Evolutionary conservation across 2,329 filamentous ascomycete species (phyloP), one percentile per base, ranked within the genome.

Genomic region (Pleurostoma richardsiae): DNA sequence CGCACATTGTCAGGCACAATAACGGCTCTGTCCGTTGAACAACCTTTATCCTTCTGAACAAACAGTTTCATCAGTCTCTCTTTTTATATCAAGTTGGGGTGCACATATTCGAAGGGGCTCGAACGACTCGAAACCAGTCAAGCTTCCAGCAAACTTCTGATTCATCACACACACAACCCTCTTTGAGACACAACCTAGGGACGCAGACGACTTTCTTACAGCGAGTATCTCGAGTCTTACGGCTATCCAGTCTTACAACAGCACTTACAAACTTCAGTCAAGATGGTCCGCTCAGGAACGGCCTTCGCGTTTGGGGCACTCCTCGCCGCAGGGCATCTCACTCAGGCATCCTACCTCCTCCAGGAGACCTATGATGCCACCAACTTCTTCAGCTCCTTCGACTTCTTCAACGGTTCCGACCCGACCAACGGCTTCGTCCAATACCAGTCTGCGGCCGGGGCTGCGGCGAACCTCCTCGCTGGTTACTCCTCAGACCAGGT

Each of bases 391-490:
- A 54, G 69, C 26, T 63, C 67, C 44, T 81, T 81, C 57, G 67
- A 72, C 48, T 83, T 84, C 66, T 83, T 76, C 64, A 69, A 61
- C 44, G 66, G 62, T 4, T 49, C 66, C 0, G 89, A 94, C 58
- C 88, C 88, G 0, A 94, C 88, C 3, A 57, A 83, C 52, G 89
- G 88, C 30, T 89, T 83, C 56, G 88, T 94, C 55, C 67, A 79
- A 50, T 94, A 90, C 57, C 75, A 83, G 45, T 70, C 79, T 53
- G 71, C 75, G 43, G 48, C 61, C n/a, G 77, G 74, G 2, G 86
- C 88, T 46, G 75, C 77, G 49, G 58, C 62, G n/a, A 62, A 67
- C 36, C 74, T 76, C 11, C 72, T 90, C 6, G 81, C 84, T 51
- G 77, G 76, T 51, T 79, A 73, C 52, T 63, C 71, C 43, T 68